Evolutionary conservation across 768 basidiomycete genomes (phyloP), one percentile per base, ranked within the genome.

Genomic region (Tulasnella sp.): DNA sequence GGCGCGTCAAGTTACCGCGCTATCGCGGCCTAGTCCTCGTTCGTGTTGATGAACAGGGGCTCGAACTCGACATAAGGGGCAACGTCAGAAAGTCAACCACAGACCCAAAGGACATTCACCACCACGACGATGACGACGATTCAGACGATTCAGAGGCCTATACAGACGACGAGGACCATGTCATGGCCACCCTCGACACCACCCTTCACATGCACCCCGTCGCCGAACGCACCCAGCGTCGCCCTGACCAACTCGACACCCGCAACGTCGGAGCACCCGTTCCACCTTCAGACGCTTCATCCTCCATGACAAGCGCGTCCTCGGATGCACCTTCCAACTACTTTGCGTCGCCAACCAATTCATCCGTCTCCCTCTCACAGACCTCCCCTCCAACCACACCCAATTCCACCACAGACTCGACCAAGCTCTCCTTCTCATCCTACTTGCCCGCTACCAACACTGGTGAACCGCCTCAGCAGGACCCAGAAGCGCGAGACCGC

Each of bases 21-120:
- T 90, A 90, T 81, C 82, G 93, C n/a, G 93, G 93, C 0, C 88
- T 94, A 75, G 84, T 92, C n/a, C 93, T 92, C 89, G 93, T 93
- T 80, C 86, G 92, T 58, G 93, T 92, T 69, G 91, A 93, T 76
- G 78, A 78, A 76, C 75, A 76, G 67, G 75, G 75, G 67, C 40
- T 76, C 29, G 75, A 76, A 52, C 76, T 77, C 78, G 82, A 82
- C 77, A 78, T 77, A 75, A 73, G 73, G 40, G 75, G 75, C 64
- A 76, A 76, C 52, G 75, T 76, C 31, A 40, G 75, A 22, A 68
- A 76, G 25, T 19, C 75, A 45, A 42, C 75, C 34, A 40, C 38
- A n/a, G 37, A 39, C 22, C 31, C 38, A 31, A 40, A 76, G 29
- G 29, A 42, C 64, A 37, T 36, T 38, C 67, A 76, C 22, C 38